Evolutionary conservation across 257 asterid species (phyloP).

Genomic region (Salvia splendens): DNA sequence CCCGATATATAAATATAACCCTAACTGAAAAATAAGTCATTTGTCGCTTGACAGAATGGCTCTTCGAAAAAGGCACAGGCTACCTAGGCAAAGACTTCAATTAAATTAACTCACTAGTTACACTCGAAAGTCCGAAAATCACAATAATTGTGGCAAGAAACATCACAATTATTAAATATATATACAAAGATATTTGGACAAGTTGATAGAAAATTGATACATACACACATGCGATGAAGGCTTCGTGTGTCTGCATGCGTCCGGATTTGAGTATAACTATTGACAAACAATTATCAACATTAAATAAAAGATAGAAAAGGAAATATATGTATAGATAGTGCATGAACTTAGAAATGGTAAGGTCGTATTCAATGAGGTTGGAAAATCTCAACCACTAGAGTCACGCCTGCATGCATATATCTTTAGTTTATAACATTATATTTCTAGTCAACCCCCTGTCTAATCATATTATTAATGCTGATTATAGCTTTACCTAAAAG

Average conservation of each 20-base stretch:
- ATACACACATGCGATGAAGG: not conserved
- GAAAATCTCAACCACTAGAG: conserved; percentile 42
- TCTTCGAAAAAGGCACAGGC: not conserved
- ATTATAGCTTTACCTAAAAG: conserved; percentile 22
- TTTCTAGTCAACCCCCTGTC: conserved; percentile 34
- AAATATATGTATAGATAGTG: not conserved
- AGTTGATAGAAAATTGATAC: too few species aligned
- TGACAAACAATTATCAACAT: not conserved
- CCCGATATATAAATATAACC: too few species aligned
- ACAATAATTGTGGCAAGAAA: too few species aligned
- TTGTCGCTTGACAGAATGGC: not conserved
- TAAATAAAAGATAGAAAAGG: not conserved
- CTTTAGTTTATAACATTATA: not conserved
- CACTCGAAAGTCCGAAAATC: too few species aligned
- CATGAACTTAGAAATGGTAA: conserved; percentile 32
- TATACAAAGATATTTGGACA: too few species aligned
- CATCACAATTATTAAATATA: too few species aligned
- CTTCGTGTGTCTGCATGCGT: not conserved
- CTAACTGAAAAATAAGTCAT: not conserved
- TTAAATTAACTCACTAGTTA: too few species aligned
- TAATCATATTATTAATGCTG: conserved; percentile 34
- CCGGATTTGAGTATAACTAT: not conserved
- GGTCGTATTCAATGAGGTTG: conserved; percentile 41
- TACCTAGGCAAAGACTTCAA: not conserved
- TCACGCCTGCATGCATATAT: conserved; percentile 43